Evolutionary conservation across 2,329 filamentous ascomycete species (phyloP).

Genomic region (Exophiala alcalophila): DNA sequence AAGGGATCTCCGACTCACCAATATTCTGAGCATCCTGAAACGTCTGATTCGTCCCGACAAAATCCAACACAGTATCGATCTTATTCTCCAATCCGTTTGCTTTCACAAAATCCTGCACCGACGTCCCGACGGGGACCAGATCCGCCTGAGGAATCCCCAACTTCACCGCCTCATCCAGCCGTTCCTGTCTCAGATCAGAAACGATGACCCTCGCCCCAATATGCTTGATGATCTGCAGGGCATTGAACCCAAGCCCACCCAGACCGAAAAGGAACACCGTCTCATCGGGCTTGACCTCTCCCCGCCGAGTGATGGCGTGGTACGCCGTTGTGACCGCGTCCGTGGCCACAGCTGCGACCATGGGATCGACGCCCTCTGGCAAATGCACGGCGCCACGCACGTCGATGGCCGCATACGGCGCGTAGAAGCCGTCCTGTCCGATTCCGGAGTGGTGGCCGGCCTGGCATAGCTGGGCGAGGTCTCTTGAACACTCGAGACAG

Average conservation of each 20-base stretch:
- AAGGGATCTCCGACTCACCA: constrained; percentile 5
- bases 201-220: constrained; percentile 47
- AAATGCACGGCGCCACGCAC: constrained; percentile 30
- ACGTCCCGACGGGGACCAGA: constrained; percentile 34
- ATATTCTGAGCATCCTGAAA: constrained; percentile 37
- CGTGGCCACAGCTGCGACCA: constrained; percentile 40
- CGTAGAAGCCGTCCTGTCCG: constrained; percentile 45
- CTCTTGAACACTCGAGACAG: constrained; percentile 42
- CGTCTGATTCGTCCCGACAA: constrained; percentile 39
- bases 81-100: constrained; percentile 29
- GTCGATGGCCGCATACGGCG: constrained; percentile 38
- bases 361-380: constrained; percentile 24
- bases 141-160: constrained; percentile 36
- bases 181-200: constrained; percentile 36
- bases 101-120: constrained; percentile 33
- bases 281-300: constrained; percentile 37
- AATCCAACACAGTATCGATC: constrained; percentile 36
- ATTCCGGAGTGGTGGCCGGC: constrained; percentile 43
- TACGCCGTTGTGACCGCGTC: constrained; percentile 45
- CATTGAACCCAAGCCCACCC: constrained; percentile 44
- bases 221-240: constrained; percentile 44
- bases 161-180: constrained; percentile 32
- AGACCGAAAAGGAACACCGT: constrained; percentile 44
- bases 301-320: constrained; percentile 40
- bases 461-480: constrained; percentile 35